Evolutionary conservation across 2,329 filamentous ascomycete species (phyloP).

Genomic region (Pseudogymnoascus sp.): DNA sequence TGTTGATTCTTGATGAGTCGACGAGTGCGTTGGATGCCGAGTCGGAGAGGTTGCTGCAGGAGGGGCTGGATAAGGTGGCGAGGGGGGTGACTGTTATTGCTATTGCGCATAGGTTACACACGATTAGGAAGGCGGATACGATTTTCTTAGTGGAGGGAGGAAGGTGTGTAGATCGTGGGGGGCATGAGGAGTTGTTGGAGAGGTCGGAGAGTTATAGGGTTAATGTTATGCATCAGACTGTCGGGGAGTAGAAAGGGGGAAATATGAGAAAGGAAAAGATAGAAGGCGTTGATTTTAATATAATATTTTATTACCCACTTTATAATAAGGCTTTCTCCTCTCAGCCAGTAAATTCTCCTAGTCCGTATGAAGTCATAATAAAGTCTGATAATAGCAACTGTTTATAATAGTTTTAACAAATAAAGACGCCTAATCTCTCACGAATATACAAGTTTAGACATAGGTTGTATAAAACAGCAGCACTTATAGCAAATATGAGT

Average conservation of each 20-base stretch:
- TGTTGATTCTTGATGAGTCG: slow-evolving; percentile 74
- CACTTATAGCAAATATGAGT: too few relatives aligned
- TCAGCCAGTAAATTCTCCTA: too few relatives aligned
- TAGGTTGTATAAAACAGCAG: too few relatives aligned
- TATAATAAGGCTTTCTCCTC: too few relatives aligned
- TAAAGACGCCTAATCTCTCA: too few relatives aligned
- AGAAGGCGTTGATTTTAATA: too few relatives aligned
- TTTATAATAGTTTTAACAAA: too few relatives aligned
- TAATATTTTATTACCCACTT: too few relatives aligned
- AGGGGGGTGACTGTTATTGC: slow-evolving; percentile 48
- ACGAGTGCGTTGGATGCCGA: slow-evolving; percentile 70
- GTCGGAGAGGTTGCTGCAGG: slow-evolving; percentile 57
- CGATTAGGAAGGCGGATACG: slow-evolving; percentile 47
- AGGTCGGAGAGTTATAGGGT: slow-evolving; percentile 41
- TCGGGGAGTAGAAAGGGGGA: slow-evolving; percentile 16
- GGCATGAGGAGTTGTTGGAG: slow-evolving; percentile 46
- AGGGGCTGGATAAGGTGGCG: slow-evolving; percentile 52
- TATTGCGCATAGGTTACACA: slow-evolving; percentile 50
- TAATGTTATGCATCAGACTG: slow-evolving; percentile 41
- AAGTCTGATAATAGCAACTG: too few relatives aligned
- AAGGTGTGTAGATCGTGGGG: slow-evolving; percentile 42
- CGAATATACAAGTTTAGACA: too few relatives aligned
- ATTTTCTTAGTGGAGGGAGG: slow-evolving; percentile 51
- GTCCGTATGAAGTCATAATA: too few relatives aligned
- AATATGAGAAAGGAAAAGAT: too few relatives aligned